Percentiles rank a stretch among this genome's conserved stretches.
These are phyloP conservation scores for Corymbia maculata DNA, from an alignment of 345 rosid species.

Conservation along the genomic window DNA sequence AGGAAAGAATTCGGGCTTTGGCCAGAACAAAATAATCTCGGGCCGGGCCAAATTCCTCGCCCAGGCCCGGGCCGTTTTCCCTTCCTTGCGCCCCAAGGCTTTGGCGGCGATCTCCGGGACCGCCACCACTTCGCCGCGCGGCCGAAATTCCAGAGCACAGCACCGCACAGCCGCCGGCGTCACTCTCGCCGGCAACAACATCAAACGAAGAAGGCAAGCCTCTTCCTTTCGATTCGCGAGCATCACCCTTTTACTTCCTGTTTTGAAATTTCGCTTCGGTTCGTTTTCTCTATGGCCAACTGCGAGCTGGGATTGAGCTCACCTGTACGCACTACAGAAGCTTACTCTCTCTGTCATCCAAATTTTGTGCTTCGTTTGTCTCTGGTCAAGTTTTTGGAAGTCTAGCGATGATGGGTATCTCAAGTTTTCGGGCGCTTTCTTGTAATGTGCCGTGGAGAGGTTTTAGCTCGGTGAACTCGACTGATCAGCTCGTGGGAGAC, in stretches of 20 bases:
- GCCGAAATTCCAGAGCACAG: background rate
- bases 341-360: background rate
- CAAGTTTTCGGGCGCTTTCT: background rate
- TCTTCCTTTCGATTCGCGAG: background rate
- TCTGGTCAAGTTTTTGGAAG: background rate
- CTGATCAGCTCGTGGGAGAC: background rate
- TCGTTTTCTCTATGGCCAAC: background rate
- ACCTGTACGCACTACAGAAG: background rate
- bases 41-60: background rate
- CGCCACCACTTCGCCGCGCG: background rate
- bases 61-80: background rate
- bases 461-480: background rate
- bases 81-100: background rate
- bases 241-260: background rate
- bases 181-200: fast-evolving
- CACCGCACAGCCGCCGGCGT: background rate
- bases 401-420: background rate
- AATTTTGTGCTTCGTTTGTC: background rate
- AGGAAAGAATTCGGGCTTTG: background rate
- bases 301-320: background rate
- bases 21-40: background rate
- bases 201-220: background rate
- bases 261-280: background rate
- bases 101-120: background rate
- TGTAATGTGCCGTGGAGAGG: background rate